These are phyloP conservation scores for Termitomyces sp. DNA, from an alignment of 768 basidiomycete genomes.

Conservation along the genomic window DNA sequence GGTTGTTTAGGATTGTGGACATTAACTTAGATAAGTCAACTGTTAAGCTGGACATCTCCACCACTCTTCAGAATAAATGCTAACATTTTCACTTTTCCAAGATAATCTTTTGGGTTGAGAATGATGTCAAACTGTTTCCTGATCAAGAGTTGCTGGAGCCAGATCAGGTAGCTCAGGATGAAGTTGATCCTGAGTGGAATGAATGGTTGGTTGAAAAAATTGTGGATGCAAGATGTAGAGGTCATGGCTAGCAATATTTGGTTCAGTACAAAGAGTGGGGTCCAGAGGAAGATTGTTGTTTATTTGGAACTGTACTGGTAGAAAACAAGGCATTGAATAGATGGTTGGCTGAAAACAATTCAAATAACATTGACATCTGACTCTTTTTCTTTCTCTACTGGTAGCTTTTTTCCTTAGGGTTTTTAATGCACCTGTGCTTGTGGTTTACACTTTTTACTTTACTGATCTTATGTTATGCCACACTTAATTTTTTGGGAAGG, in stretches of 20 bases:
- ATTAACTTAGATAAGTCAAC: background rate
- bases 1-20: background rate
- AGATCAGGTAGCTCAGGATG: background rate
- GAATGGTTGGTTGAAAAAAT: constrained; percentile 8
- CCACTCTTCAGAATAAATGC: background rate
- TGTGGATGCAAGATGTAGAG: background rate
- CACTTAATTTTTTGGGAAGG: background rate
- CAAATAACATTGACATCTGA: no score
- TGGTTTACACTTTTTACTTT: no score
- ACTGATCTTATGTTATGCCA: no score
- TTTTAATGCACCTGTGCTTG: background rate
- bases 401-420: background rate
- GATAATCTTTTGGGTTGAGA: background rate
- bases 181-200: background rate
- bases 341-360: constrained; percentile 3
- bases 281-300: background rate
- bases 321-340: constrained; percentile 13
- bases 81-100: background rate
- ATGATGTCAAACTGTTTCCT: background rate
- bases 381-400: background rate
- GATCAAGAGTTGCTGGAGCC: background rate
- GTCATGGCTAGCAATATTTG: background rate
- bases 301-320: background rate
- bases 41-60: background rate
- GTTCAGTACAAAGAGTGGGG: background rate